Evolutionary conservation across 1,139 yeast genomes (phyloP), one percentile per base, ranked within the genome.

Genomic region (Sugiyamaella paludigena): DNA sequence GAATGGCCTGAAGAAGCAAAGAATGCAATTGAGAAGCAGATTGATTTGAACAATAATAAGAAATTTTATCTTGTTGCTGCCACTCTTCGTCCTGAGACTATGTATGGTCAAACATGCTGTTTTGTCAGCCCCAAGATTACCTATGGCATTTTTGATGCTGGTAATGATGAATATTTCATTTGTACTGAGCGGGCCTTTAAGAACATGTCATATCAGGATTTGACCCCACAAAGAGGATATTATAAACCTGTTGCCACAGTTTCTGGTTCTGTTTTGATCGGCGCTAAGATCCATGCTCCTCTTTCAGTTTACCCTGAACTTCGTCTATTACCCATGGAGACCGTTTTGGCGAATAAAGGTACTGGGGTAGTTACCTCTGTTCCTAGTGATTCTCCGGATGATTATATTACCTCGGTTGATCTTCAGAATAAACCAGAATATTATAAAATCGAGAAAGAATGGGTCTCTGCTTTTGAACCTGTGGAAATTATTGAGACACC

Each of bases 281-380:
- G 99, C 39, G 81, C 97, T 47, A 81, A 81, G 70, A 86, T 94
- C 61, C 72, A 76, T 59, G 95, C 98, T 32, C 98, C 98, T 53
- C 74, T 86, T 59, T 80, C 97, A 12, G 77, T 76, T 15, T 75
- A 81, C 67, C 74, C 81, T 50, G 81, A 86, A 61, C 75, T 92
- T 59, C 79, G 94, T 64, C 85, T 94, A 52, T 78, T 92, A 61
- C 99, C 99, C 58, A 92, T 92, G 99, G 98, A 92, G 71, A 88
- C 97, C 33, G 92, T 94, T 51, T 77, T 92, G 68, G 95, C 96
- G 37, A 77, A 83, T 52, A 92, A 94, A 75, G 98, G 98, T 78
- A 94, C 98, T 45, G 98, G 98, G 75, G 98, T 92, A 39, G 98
- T 94, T 52, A 92, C 98, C 11, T 94, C 97, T 75, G 98, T 91